Evolutionary conservation across 2,329 filamentous ascomycete species (phyloP).

Genomic region (Fusarium mangiferae): DNA sequence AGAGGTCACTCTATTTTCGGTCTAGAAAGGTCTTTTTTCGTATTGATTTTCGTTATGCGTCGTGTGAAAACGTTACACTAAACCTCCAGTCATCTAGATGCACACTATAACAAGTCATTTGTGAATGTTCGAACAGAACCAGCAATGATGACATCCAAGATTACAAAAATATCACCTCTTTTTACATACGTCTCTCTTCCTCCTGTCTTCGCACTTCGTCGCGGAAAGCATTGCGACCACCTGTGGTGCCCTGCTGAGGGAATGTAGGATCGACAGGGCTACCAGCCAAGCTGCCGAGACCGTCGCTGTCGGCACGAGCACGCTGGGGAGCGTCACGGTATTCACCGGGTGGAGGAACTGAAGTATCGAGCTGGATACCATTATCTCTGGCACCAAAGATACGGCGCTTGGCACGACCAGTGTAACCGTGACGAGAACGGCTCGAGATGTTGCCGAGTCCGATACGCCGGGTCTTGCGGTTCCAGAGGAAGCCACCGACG

Average conservation of each 20-base stretch:
- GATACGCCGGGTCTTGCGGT: constrained; percentile 61
- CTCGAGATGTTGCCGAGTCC: constrained; percentile 63
- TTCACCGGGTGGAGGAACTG: constrained; percentile 41
- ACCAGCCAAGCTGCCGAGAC: constrained; percentile 60
- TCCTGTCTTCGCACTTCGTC: constrained; percentile 63
- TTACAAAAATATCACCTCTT: not conserved
- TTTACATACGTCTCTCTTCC: constrained; percentile 48
- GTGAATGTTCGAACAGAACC: constrained; percentile 8
- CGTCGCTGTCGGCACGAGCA: constrained; percentile 56
- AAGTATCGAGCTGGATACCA: constrained; percentile 59
- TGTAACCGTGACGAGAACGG: constrained; percentile 57
- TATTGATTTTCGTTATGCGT: constrained; percentile 41
- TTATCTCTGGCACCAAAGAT: constrained; percentile 51
- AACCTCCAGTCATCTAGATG: constrained; percentile 17
- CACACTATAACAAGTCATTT: constrained; percentile 21
- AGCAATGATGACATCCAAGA: not conserved
- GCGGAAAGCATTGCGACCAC: constrained; percentile 57
- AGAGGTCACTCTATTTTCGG: not conserved
- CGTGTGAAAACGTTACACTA: constrained; percentile 37
- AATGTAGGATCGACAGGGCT: constrained; percentile 58
- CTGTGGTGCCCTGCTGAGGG: constrained; percentile 50
- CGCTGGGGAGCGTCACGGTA: constrained; percentile 51
- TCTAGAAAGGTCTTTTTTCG: constrained; percentile 33
- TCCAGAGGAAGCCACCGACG: constrained; percentile 67
- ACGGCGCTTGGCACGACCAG: constrained; percentile 52